Base-by-base conservation (phyloP, 306 rosid genomes). In the Cucumis hystrix region DNA sequence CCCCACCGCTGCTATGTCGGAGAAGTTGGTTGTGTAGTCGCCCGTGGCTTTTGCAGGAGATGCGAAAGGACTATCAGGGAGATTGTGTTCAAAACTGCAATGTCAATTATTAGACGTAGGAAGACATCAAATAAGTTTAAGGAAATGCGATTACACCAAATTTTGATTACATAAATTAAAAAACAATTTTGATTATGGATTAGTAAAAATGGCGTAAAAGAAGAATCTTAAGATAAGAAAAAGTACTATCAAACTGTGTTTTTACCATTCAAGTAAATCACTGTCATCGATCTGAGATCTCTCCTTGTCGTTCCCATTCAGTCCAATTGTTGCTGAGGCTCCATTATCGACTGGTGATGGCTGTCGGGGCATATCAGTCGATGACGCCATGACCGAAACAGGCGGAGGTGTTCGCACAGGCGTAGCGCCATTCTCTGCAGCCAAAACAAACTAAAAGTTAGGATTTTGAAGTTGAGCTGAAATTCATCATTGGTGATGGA, bases 41-140 rank as follows among this genome's bases (percentile, higher is more conserved):
- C 83, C 83, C 58, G 83, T 84, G 30, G 86, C 92, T 84, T 95
- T 95, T 11, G 93, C 91, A 8, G 99, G 97, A 40, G 99, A 95
- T 21, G 99, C 99, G 80, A 95, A 95, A 39, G 96, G 99, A 81
- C 96, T 92, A 79, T 95, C 97, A 0, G 99, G 99, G 64, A 95
- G 99, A 76, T 95, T 95, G 72, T 92, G 97, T 86, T 92, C 99
- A 90, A 92, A 92, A 78, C 99, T 95, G 91, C 88, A 86, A 25
- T 70, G 6, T 56, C 6, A 6, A 17, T 28, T 25, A 16, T 49
- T 30, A 33, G 37, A 33, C 5, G 37, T 33, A 33, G 5, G 37
- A 33, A 33, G 37, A 4, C 37, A 33, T 33, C 37, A 33, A 33
- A 33, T 4, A 33, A 3, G 37, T 33, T 33, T 33, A 33, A 33